Base-by-base conservation (phyloP, 371 early-diverging fungal genomes). In the Dichotomocladium elegans region DNA sequence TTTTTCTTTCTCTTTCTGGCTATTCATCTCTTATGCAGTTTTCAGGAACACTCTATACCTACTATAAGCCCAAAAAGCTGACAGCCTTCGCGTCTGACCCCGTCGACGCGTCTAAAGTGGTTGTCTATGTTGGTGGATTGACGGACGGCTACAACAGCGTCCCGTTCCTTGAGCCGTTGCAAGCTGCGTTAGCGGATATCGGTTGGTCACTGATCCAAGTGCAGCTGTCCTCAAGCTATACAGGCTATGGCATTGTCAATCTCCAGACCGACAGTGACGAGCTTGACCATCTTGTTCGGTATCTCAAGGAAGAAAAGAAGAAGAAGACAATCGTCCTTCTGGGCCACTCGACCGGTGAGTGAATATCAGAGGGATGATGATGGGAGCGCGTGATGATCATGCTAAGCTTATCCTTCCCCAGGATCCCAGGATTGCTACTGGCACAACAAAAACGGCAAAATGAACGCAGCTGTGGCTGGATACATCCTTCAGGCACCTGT, bases 401-500 rank as follows among this genome's bases (percentile, higher is more conserved):
- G 37, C 37, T 2, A 2, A 37, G 37, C 37, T 37, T 37, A 37
- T 21, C 37, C 6, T 37, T 37, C 3, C 21, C 21, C 14, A 70
- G 80, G 81, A 1, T 63, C 70, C 14, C 81, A 81, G 49, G 77
- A 81, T 41, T 71, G 74, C 61, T 76, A 30, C 63, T 51, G 64
- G 51, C 72, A 76, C 47, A 72, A 67, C 35, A 69, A 63, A 37
- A 42, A 72, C 34, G 75, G 78, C 7, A 25, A 64, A 25, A 51
- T 60, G 25, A 64, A 49, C n/a, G 35, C 60, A 4, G 49, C 28
- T 22, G 54, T 81, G 12, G 41, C 52, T 17, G 78, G 77, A 8
- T 67, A 76, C 9, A 57, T 81, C 10, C 53, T 81, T 21, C 82
- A 81, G 44, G 82, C 77, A 21, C 78, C 80, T 22, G 76, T 75